These are phyloP conservation scores for Selenicereus undatus DNA, from an alignment of 148 eudicot species.

Conservation along the genomic window DNA sequence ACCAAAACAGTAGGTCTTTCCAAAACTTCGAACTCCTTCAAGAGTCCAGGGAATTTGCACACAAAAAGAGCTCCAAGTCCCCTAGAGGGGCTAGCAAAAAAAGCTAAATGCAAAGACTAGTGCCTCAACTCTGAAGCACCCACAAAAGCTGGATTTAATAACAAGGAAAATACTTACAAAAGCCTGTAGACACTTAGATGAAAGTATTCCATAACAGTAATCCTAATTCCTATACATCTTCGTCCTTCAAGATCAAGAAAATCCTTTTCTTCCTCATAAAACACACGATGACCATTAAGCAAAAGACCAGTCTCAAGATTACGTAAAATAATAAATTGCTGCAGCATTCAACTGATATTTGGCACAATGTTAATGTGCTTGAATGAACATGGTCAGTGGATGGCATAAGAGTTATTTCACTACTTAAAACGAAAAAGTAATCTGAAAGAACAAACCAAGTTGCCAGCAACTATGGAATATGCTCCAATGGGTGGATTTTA, in stretches of 20 bases:
- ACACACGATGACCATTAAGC: neutral
- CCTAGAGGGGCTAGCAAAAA: neutral
- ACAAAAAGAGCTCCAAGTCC: neutral
- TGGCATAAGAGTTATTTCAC: neutral
- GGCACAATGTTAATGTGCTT: neutral
- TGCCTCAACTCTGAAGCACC: neutral
- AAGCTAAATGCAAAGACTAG: neutral
- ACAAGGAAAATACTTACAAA: neutral
- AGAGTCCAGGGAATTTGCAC: neutral
- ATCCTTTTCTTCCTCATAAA: neutral
- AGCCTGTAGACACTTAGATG: neutral
- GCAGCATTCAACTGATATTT: neutral
- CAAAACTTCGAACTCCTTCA: neutral
- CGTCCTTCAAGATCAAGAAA: neutral
- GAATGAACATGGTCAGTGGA: neutral
- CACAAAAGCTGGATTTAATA: neutral
- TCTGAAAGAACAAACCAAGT: neutral
- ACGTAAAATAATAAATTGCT: neutral
- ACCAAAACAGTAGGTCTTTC: neutral
- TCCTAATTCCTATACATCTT: neutral
- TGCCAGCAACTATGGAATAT: neutral
- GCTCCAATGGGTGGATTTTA: neutral
- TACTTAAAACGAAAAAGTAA: neutral
- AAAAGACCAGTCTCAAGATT: neutral
- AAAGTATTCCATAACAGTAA: neutral